These are phyloP conservation scores for Isatis lusitanica DNA, from an alignment of 441 rosid genomes.

Conservation along the genomic window DNA sequence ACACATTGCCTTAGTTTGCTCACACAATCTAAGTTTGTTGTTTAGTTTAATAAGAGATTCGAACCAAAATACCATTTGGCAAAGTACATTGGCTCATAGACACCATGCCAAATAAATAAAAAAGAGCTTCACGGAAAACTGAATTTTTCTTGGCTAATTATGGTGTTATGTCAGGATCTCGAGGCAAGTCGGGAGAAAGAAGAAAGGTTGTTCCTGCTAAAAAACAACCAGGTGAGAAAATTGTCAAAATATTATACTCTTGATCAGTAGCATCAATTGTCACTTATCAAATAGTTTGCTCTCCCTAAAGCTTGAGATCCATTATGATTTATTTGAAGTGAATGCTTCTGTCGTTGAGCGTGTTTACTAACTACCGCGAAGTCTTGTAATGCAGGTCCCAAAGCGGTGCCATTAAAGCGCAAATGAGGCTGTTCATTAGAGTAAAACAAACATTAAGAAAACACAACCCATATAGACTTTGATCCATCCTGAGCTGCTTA, in stretches of 20 bases:
- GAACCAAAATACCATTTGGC: neutral
- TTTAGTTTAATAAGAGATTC: constrained; percentile 1
- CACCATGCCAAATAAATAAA: neutral
- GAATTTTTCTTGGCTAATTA: neutral
- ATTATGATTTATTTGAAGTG: neutral
- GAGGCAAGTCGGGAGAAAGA: constrained; percentile 33
- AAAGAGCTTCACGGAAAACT: neutral
- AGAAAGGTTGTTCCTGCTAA: constrained; percentile 30
- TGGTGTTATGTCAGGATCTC: constrained; percentile 28
- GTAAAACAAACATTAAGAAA: constrained; percentile 1
- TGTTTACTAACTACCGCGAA: neutral
- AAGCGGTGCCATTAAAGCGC: constrained; percentile 17
- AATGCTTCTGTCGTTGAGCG: neutral
- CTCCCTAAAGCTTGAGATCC: neutral
- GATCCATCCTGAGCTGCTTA: constrained; percentile 10
- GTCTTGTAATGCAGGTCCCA: constrained; percentile 32
- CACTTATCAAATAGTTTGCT: neutral
- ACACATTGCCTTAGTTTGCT: constrained; percentile 7
- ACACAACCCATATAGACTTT: neutral
- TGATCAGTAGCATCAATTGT: neutral
- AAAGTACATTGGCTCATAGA: constrained; percentile 1
- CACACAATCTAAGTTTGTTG: neutral
- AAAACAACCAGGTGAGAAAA: constrained; percentile 34
- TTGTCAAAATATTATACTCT: neutral
- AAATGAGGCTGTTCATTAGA: constrained; percentile 18